Evolutionary conservation across 768 basidiomycete genomes (phyloP).

Genomic region (Tulasnella sp.): DNA sequence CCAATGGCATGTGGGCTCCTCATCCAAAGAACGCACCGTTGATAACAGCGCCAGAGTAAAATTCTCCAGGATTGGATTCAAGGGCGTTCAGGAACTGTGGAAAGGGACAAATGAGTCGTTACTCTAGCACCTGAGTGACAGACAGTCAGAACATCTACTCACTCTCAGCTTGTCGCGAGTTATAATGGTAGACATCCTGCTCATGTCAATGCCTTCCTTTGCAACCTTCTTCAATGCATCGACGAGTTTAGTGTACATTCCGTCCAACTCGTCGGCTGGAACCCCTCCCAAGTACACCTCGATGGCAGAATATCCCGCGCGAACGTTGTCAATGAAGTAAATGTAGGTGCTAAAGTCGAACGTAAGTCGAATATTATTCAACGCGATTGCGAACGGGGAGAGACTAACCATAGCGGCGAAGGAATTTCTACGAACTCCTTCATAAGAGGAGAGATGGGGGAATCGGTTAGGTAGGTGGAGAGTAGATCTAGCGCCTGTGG

Average conservation of each 20-base stretch:
- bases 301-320: slow-evolving; percentile 64
- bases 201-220: slow-evolving; percentile 77
- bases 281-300: slow-evolving; percentile 76
- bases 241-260: slow-evolving; percentile 60
- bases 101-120: neutral
- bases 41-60: slow-evolving; percentile 67
- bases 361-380: too few species aligned
- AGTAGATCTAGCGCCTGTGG: slow-evolving; percentile 74
- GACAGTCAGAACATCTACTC: slow-evolving; percentile 13
- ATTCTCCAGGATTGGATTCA: slow-evolving; percentile 75
- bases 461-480: slow-evolving; percentile 81
- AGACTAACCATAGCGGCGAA: slow-evolving; percentile 70
- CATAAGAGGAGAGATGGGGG: slow-evolving; percentile 42
- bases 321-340: slow-evolving; percentile 68
- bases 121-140: neutral
- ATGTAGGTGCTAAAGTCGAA: slow-evolving; percentile 59
- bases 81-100: slow-evolving; percentile 68
- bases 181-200: slow-evolving; percentile 78
- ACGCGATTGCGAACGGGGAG: slow-evolving; percentile 6
- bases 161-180: slow-evolving; percentile 84
- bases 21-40: slow-evolving; percentile 25
- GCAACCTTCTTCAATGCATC: slow-evolving; percentile 62
- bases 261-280: slow-evolving; percentile 68
- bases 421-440: slow-evolving; percentile 92
- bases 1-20: neutral